Evolutionary conservation across 2,329 filamentous ascomycete genomes (phyloP), one percentile per base, ranked within the genome.

Genomic region (Phyllosticta ampelicida): DNA sequence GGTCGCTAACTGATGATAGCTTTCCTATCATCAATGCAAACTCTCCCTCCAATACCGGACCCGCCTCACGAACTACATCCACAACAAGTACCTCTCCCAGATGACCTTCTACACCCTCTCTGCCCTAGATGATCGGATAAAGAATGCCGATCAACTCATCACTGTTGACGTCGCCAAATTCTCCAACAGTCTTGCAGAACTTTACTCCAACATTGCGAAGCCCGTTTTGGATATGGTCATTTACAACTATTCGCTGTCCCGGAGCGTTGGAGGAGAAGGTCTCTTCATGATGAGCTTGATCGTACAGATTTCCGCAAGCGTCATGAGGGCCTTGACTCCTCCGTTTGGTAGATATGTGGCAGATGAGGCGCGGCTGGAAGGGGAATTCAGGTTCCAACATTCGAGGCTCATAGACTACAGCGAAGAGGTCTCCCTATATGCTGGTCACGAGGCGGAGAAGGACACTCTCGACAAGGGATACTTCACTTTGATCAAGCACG

Each of bases 71-170:
- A 87, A 94, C 67, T 80, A 91, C 70, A 94, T 99, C 54, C 94
- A 99, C 75, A 88, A 95, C 71, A 89, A 91, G 70, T 99, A 99
- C 71, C 81, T 99, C 13, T 91, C 89, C n/a, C 88, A 96, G 61
- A 87, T 99, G 82, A 97, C 92, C 0, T 99, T 97, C 71, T 99
- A 99, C 71, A 91, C 90, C 2, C 87, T 99, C 55, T 95, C 91
- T 0, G 90, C 94, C 0, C 80, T 99, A 36, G 94, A 99, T 67
- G 94, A 99, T 70, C 85, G 94, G 69, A 96, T 99, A 80, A 96
- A 96, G 78, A 99, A 99, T 68, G 90, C 94, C 2, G 94, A 99
- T 69, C 94, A 99, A 74, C 81, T 99, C 50, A 95, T 99, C 65
- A 94, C 92, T 0, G 92, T 97, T 26, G 94, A 99, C 70, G 90